Percentiles rank a stretch among this genome's conserved stretches.
Evolutionary conservation across 140 eudicot species (phyloP).

Genomic region (Cichorium intybus): DNA sequence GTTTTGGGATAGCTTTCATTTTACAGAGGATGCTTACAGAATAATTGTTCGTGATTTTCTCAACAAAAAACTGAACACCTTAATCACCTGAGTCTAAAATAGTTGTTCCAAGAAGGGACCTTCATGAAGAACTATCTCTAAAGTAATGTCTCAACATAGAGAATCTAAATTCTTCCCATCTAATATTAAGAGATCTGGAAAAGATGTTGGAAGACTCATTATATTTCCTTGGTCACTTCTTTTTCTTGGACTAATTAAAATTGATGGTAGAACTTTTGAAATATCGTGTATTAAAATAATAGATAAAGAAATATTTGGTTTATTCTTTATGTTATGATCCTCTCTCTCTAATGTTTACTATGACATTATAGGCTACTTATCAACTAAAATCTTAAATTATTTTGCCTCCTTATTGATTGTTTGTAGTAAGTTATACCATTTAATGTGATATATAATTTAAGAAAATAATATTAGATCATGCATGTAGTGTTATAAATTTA

Average conservation of each 20-base stretch:
- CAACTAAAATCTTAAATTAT: too few relatives aligned
- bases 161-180: neutral
- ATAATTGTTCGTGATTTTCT: conserved; percentile 40
- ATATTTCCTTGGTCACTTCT: neutral
- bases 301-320: neutral
- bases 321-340: neutral
- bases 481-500: too few relatives aligned
- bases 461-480: too few relatives aligned
- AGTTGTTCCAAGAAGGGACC: neutral
- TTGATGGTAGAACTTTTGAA: neutral
- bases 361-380: neutral
- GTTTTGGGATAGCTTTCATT: conserved; percentile 96
- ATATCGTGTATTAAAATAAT: neutral
- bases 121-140: neutral
- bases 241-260: neutral
- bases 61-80: conserved; percentile 27
- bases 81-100: conserved; percentile 10
- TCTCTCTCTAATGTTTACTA: neutral
- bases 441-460: neutral
- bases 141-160: neutral
- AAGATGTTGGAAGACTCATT: neutral
- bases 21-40: conserved; percentile 62
- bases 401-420: too few relatives aligned
- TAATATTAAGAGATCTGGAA: neutral
- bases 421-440: neutral